Conservation (phyloP, 2,329 filamentous ascomycete genomes). For the Cryphonectria parasitica region DNA sequence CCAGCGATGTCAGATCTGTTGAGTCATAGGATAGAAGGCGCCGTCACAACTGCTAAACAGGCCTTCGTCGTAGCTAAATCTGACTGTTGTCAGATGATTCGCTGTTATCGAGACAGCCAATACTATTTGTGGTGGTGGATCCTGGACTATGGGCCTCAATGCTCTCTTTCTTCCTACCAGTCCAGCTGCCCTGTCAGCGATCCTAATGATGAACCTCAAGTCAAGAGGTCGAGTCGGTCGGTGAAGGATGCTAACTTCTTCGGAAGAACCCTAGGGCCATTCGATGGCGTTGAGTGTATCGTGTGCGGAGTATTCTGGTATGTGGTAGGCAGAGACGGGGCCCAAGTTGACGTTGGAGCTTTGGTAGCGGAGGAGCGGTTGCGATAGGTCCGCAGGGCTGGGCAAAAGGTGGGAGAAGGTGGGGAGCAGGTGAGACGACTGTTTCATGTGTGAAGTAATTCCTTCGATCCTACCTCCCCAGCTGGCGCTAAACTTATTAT, state of each 20-base stretch:
- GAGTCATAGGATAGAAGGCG: not conserved
- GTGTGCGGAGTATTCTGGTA: not conserved
- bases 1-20: not conserved
- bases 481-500: not conserved
- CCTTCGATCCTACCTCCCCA: constrained; percentile 13
- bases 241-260: not conserved
- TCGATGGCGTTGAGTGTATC: not conserved
- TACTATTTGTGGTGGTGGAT: not conserved
- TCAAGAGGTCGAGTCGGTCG: not conserved
- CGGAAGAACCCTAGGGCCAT: not conserved
- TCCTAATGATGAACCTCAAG: not conserved
- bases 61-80: not conserved
- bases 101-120: not conserved
- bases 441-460: constrained; percentile 14
- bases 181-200: not conserved
- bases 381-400: not conserved
- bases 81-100: not conserved
- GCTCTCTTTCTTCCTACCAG: not conserved
- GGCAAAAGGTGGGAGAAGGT: not conserved
- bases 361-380: not conserved
- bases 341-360: not conserved
- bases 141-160: not conserved
- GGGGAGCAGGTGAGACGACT: constrained; percentile 11
- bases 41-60: not conserved
- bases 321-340: not conserved